These are phyloP conservation scores for Haplosporangium sp. DNA, from an alignment of 371 early-diverging fungal genomes.

Conservation along the genomic window DNA sequence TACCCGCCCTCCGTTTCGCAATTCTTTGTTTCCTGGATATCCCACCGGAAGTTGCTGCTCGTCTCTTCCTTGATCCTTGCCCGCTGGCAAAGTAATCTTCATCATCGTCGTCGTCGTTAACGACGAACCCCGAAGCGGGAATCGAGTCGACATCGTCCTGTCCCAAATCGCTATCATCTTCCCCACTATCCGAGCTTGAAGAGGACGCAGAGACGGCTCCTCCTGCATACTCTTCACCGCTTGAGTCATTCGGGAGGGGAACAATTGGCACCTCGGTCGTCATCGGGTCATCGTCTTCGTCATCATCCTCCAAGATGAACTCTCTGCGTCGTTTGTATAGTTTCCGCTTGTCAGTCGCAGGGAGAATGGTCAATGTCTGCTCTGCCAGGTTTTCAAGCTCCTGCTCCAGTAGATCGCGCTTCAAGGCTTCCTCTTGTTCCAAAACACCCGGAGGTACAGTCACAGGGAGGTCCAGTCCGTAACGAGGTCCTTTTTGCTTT, in stretches of 20 bases:
- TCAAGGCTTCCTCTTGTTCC: slow-evolving; percentile 59
- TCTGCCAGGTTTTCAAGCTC: slow-evolving; percentile 62
- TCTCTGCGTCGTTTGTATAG: slow-evolving; percentile 56
- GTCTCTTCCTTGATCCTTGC: slow-evolving; percentile 35
- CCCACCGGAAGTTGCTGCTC: slow-evolving; percentile 30
- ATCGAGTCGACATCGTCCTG: slow-evolving; percentile 58
- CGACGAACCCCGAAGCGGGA: slow-evolving; percentile 53
- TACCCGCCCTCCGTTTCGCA: slow-evolving; percentile 20
- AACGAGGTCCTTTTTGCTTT: slow-evolving; percentile 68
- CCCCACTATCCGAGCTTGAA: slow-evolving; percentile 61
- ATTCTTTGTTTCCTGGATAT: slow-evolving; percentile 30
- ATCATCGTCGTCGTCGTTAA: slow-evolving; percentile 59
- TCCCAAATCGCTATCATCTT: slow-evolving; percentile 61
- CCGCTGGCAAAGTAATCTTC: slow-evolving; percentile 49
- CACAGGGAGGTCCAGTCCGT: slow-evolving; percentile 68
- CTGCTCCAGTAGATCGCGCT: slow-evolving; percentile 58
- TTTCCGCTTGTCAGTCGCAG: slow-evolving; percentile 60
- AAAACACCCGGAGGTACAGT: slow-evolving; percentile 60
- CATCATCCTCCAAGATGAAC: slow-evolving; percentile 62
- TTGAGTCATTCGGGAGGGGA: slow-evolving; percentile 69
- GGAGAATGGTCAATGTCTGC: slow-evolving; percentile 42
- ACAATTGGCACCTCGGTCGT: slow-evolving; percentile 58
- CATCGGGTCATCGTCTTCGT: slow-evolving; percentile 66
- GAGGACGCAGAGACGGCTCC: slow-evolving; percentile 43
- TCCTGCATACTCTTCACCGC: slow-evolving; percentile 69